Percentiles rank a stretch among this genome's conserved stretches.
phyloP scores from a whole-genome alignment of 306 rosid species.

The Cicer cuneatum region DNA sequence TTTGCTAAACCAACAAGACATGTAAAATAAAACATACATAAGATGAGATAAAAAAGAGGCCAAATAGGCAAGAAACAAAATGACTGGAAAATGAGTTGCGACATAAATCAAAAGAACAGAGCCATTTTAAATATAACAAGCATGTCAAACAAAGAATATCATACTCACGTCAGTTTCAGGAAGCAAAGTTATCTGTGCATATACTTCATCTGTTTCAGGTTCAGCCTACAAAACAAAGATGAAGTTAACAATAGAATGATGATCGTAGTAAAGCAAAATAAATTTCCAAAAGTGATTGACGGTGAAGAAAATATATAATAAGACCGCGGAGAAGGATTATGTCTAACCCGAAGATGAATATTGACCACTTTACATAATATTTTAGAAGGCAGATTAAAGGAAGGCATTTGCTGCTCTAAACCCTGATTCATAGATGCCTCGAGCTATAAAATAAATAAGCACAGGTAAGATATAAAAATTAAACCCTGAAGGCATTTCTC shows the following conservation, averaged over 20 bases:
- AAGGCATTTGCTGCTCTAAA: constrained; percentile 95
- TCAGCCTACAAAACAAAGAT: constrained; percentile 75
- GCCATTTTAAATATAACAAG: constrained; percentile 18
- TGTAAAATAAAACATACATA: constrained; percentile 23
- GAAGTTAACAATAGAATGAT: constrained; percentile 35
- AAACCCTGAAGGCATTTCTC: no score
- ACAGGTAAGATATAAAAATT: constrained; percentile 32
- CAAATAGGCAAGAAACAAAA: constrained; percentile 27
- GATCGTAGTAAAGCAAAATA: constrained; percentile 23
- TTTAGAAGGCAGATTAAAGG: constrained; percentile 86
- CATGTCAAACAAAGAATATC: constrained; percentile 23
- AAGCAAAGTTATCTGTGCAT: constrained; percentile 87
- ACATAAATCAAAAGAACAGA: constrained; percentile 27
- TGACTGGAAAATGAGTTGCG: constrained; percentile 35
- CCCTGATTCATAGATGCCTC: constrained; percentile 99
- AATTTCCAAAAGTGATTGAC: constrained; percentile 7
- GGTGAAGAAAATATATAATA: constrained; percentile 14
- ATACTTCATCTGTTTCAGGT: constrained; percentile 94
- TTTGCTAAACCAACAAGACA: constrained; percentile 65
- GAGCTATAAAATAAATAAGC: constrained; percentile 57
- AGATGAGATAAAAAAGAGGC: constrained; percentile 29
- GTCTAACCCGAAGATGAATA: constrained; percentile 83
- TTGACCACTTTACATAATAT: constrained; percentile 91
- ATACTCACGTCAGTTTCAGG: constrained; percentile 83
- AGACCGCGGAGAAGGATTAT: constrained; percentile 33